A percentile compares a stretch with the other conserved stretches of the same genome.
These are phyloP conservation scores for Alternaria longipes DNA, from an alignment of 2,329 filamentous ascomycete species.

Conservation along the genomic window DNA sequence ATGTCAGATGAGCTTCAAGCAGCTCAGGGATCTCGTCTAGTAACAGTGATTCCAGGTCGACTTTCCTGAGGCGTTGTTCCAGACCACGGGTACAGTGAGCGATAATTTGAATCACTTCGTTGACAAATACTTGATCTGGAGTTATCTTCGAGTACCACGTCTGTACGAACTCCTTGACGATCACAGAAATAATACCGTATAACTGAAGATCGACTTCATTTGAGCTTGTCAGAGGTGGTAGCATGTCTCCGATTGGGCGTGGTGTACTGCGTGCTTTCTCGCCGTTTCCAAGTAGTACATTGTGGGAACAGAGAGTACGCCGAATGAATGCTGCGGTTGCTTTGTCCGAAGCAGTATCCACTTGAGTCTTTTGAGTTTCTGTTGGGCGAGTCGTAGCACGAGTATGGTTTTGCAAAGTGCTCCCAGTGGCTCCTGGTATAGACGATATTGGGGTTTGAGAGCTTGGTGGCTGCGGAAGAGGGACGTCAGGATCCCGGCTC, in stretches of 20 bases:
- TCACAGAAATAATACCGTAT: slow-evolving; percentile 89
- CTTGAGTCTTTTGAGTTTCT: slow-evolving; percentile 38
- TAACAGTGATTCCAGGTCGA: slow-evolving; percentile 83
- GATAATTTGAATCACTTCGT: slow-evolving; percentile 87
- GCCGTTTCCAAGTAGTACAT: slow-evolving; percentile 56
- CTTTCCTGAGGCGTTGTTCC: slow-evolving; percentile 82
- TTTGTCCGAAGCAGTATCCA: slow-evolving; percentile 70
- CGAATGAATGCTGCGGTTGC: slow-evolving; percentile 84
- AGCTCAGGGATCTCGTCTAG: slow-evolving; percentile 89
- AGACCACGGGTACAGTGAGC: slow-evolving; percentile 89
- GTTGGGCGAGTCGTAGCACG: slow-evolving; percentile 28
- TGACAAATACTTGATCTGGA: slow-evolving; percentile 85
- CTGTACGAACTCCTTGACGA: slow-evolving; percentile 89
- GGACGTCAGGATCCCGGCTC: slow-evolving; percentile 30
- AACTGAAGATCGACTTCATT: slow-evolving; percentile 94
- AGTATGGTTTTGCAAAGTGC: slow-evolving; percentile 23
- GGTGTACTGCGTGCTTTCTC: slow-evolving; percentile 67
- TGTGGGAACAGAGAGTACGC: slow-evolving; percentile 80
- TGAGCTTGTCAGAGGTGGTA: slow-evolving; percentile 91
- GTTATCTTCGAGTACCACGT: slow-evolving; percentile 95
- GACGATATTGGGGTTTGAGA: slow-evolving; percentile 26
- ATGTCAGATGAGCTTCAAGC: slow-evolving; percentile 79
- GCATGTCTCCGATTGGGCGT: slow-evolving; percentile 77
- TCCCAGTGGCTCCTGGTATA: slow-evolving; percentile 18
- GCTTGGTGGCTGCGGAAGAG: slow-evolving; percentile 34